Evolutionary conservation across 2,329 filamentous ascomycete species (phyloP).

Genomic region (Acephala macrosclerotiorum): DNA sequence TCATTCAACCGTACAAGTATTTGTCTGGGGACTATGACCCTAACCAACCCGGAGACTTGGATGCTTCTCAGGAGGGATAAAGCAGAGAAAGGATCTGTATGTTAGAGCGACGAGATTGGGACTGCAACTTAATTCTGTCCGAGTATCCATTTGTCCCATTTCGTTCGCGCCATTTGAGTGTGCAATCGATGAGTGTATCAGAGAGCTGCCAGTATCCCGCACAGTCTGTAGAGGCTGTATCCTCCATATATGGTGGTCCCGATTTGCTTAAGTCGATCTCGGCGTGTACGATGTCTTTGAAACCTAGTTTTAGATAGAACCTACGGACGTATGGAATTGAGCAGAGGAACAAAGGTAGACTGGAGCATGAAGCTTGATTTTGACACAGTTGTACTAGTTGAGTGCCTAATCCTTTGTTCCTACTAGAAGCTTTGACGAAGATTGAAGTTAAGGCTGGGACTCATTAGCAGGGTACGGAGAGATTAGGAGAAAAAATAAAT

Average conservation of each 20-base stretch:
- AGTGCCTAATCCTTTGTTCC: neutral
- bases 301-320: neutral
- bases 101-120: neutral
- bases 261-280: neutral
- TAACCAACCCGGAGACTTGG: conserved; percentile 24
- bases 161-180: neutral
- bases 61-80: conserved; percentile 24
- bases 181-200: neutral
- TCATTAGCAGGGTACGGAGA: neutral
- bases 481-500: neutral
- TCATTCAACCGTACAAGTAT: conserved; percentile 71
- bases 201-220: neutral
- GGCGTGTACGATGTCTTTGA: neutral
- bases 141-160: neutral
- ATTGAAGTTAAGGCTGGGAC: neutral
- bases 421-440: neutral
- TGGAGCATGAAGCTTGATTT: neutral
- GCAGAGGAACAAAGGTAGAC: neutral
- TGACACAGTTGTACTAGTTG: neutral
- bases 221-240: neutral
- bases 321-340: neutral
- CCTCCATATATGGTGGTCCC: neutral
- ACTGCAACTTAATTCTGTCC: neutral
- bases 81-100: neutral
- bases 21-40: conserved; percentile 30